These are phyloP conservation scores for Monosporascus cannonballus DNA, from an alignment of 2,329 filamentous ascomycete genomes.

Conservation along the genomic window DNA sequence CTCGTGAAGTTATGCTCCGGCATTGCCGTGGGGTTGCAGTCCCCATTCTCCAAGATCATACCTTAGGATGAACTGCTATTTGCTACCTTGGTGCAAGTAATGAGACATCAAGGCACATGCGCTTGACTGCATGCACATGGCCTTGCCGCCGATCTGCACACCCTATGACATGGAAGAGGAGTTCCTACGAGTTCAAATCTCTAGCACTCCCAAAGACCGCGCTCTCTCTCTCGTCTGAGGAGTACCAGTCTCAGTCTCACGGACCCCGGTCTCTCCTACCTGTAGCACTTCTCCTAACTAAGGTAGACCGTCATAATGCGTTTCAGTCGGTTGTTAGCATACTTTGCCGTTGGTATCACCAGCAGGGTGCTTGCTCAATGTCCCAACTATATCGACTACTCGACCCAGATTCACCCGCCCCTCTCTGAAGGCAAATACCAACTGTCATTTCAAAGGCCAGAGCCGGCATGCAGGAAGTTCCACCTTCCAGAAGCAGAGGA, in stretches of 20 bases:
- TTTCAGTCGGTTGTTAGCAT: constrained; percentile 4
- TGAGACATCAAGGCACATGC: background rate
- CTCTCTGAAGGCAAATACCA: constrained; percentile 69
- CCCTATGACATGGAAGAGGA: background rate
- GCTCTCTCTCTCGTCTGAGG: background rate
- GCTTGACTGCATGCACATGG: background rate
- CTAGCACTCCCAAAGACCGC: background rate
- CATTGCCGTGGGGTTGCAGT: background rate
- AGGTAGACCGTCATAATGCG: constrained; percentile 9
- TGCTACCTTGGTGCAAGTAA: background rate
- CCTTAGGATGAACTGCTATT: background rate
- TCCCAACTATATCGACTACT: constrained; percentile 60
- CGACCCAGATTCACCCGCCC: constrained; percentile 57
- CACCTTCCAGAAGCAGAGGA: constrained; percentile 70
- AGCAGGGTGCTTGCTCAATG: constrained; percentile 32
- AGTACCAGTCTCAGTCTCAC: background rate
- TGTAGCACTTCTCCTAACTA: background rate
- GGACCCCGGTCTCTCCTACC: background rate
- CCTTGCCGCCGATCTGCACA: background rate
- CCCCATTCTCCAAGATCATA: background rate
- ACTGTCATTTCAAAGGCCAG: constrained; percentile 76
- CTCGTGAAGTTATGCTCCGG: background rate
- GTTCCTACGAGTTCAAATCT: background rate
- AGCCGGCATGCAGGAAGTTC: constrained; percentile 73
- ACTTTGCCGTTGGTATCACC: constrained; percentile 3